Evolutionary conservation across 306 rosid genomes (phyloP), one percentile per base, ranked within the genome.

Genomic region (Acmispon strigosus): DNA sequence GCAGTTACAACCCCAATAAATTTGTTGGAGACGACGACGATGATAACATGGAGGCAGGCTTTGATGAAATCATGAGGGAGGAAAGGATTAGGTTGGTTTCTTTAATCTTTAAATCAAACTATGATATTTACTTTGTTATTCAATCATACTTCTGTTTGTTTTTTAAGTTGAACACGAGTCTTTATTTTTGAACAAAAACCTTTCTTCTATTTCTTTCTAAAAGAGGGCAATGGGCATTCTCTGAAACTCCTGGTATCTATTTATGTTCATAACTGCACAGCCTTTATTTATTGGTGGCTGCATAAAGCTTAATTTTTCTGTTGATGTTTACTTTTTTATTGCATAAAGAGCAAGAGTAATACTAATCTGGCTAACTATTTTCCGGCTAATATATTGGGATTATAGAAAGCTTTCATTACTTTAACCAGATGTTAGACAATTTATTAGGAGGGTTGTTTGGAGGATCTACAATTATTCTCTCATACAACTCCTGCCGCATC

Each of bases 21-120:
- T 88, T 42, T 73, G 75, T 41, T 0, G 86, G 67, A 4, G 84
- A 84, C 0, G 90, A 87, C 4, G 96, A 89, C 0, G 96, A 86
- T 42, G 78, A 59, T 54, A 73, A 89, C 57, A 94, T 91, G 99
- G 99, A 94, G 71, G 99, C 90, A 17, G 85, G 82, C 76, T 94
- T 80, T 36, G 89, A 89, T 0, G 95, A 90, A 56, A 94, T 94
- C 27, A 16, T 75, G 91, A 66, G 1, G 81, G 99, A 94, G 76
- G 99, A 94, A 83, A 66, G 9, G 32, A 80, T 78, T 68, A 94
- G 97, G 98, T 94, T 66, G 13, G 72, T 70, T 54, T 72, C 59
- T 44, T 12, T 63, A 17, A n/a, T 15, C 57, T 59, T 29, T 13
- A 54, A 17, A 14, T 51, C 2, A 27, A 61, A 24, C 48, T 42